Evolutionary conservation across 169 alveolate genomes (phyloP), one percentile per base, ranked within the genome.

Genomic region (Plasmodium reichenowi): DNA sequence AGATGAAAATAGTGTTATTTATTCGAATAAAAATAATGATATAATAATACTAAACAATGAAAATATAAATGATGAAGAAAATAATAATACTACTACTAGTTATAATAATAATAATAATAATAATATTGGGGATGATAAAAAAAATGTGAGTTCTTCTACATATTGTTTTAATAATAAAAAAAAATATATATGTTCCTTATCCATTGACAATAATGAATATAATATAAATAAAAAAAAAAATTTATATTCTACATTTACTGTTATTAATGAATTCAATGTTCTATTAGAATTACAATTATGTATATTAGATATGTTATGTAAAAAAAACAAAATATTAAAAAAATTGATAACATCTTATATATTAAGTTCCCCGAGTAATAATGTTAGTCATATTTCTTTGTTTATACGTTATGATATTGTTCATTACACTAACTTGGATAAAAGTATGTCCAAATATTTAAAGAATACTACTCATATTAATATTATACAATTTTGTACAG

Each of bases 251-350:
- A 38, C 47, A 5, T 22, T 56, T 0, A 26, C 32, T 24, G 72
- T 48, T 15, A 13, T 54, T 10, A 68, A 54, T 66, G 91, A 83
- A 83, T 20, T 43, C 9, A 24, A n/a, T 67, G 63, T 87, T 48
- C 56, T 59, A 2, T 47, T 87, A 60, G 92, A 87, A 59, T 50
- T 87, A 17, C 88, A 72, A 62, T 73, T 87, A 47, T 73, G 83
- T 47, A 87, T 87, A 87, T 66, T 87, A 38, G 92, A 87, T 8
- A 10, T 59, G 45, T 15, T 87, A 48, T 87, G 92, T 52, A 87
- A 29, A 73, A 74, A 72, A 17, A 66, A 3, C 15, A 50, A 32
- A 87, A 87, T 54, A 72, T 48, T 87, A 17, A 73, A 43, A 59
- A 72, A 64, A 47, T 50, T 87, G 38, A 66, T 74, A 17, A 87